A percentile compares a stretch with the other conserved stretches of the same genome.
Conservation (phyloP, 1,284 basidiomycete genomes). For the Clitocybe nebularis region DNA sequence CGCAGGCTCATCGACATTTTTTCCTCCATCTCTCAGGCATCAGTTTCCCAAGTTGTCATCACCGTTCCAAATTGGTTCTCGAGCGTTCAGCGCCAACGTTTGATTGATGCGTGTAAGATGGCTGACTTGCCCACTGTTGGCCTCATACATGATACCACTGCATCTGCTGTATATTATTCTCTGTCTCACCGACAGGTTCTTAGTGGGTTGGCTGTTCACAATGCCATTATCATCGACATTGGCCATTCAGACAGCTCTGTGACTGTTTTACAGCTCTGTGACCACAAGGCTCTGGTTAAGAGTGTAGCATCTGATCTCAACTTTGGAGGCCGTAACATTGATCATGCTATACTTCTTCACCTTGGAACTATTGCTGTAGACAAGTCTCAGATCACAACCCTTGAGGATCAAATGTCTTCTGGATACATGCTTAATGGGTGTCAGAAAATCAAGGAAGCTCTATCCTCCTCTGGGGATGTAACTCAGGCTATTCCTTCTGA, state of each 20-base stretch:
- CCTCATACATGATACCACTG: constrained; percentile 4
- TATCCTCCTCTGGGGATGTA: neutral
- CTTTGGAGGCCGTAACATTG: constrained; percentile 7
- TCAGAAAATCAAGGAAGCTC: constrained; percentile 7
- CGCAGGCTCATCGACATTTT: neutral
- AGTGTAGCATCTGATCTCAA: neutral
- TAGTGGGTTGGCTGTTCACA: neutral
- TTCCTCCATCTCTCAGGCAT: constrained; percentile 1
- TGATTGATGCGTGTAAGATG: constrained; percentile 2
- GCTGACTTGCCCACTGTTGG: constrained; percentile 4
- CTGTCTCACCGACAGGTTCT: neutral
- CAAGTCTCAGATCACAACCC: neutral
- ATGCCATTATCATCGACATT: constrained; percentile 7
- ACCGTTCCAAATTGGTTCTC: constrained; percentile 7
- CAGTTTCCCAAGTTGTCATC: constrained; percentile 3
- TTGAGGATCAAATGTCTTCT: neutral
- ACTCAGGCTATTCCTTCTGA: neutral
- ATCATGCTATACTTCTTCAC: constrained; percentile 1
- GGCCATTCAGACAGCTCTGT: constrained; percentile 6
- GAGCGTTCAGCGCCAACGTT: neutral
- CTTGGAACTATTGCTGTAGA: neutral
- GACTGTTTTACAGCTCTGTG: too few species aligned
- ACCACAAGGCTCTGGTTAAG: neutral
- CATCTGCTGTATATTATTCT: constrained; percentile 3
- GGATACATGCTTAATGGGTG: neutral